Base-by-base conservation (phyloP, 1,284 basidiomycete species). In the Somion occarium region DNA sequence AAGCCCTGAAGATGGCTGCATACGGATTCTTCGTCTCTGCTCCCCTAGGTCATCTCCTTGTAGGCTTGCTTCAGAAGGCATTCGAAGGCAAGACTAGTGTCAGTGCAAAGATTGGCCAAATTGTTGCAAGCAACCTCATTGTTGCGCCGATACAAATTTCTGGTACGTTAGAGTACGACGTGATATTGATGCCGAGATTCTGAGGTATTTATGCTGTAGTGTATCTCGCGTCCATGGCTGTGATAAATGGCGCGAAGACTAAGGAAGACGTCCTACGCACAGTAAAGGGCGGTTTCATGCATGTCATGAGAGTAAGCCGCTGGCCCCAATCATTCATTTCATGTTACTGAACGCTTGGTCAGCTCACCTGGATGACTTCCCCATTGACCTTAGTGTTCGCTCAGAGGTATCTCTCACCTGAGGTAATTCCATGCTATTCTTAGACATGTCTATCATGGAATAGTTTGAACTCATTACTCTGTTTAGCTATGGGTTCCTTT, bases 11-110 rank as follows among this genome's bases (percentile, higher is more conserved):
- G 70, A 91, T 94, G 86, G 85, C 82, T 2, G 52, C 88, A 24
- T 94, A 93, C 61, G 93, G 92, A 57, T 85, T 88, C 71, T 76
- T 88, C 57, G 76, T 93, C 49, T 91, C 89, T n/a, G 92, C 91
- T 3, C 92, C 93, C 2, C 66, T 94, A 38, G 78, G 83, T 42
- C 93, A 94, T 63, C 69, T 79, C 64, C 80, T 93, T 54, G 78
- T 89, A 34, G 82, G 83, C 47, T 59, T 75, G 25, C 70, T 94
- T 48, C 90, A 93, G 66, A 84, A 78, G 56, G 77, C 77, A 3
- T 93, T 95, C 62, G 80, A 80, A 0, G 91, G 91, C 38, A 85
- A 77, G 68, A 86, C 83, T n/a, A 79, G 83, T 7, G 67, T 80
- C 20, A 70, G 73, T 20, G 85, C 85, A 50, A 87, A 82, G 69